Evolutionary conservation across 2,329 filamentous ascomycete genomes (phyloP).

Genomic region (Xylaria sp.): DNA sequence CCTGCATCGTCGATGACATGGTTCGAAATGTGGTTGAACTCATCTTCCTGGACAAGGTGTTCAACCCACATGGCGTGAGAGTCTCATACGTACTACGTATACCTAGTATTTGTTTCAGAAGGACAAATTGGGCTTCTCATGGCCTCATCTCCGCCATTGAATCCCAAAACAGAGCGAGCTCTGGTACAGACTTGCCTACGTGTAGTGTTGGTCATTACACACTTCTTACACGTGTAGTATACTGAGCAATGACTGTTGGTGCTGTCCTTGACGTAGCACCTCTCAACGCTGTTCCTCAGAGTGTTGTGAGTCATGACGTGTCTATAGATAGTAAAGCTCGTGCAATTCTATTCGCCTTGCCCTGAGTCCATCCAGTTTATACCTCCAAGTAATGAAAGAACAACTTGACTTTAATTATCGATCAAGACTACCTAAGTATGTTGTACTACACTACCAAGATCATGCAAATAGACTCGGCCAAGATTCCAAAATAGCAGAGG

Average conservation of each 20-base stretch:
- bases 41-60: neutral
- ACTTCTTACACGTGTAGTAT: too few relatives aligned
- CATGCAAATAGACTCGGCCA: neutral
- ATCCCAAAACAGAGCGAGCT: constrained; percentile 4
- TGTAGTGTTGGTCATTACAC: too few relatives aligned
- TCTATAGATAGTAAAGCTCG: constrained; percentile 17
- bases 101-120: constrained; percentile 15
- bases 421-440: too few relatives aligned
- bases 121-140: neutral
- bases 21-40: constrained; percentile 2
- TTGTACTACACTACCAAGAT: too few relatives aligned
- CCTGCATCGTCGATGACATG: neutral
- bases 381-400: neutral
- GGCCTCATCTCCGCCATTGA: neutral
- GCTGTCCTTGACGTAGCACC: neutral
- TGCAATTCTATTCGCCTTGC: neutral
- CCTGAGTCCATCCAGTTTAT: neutral
- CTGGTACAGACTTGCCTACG: neutral
- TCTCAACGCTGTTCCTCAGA: neutral
- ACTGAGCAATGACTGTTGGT: constrained; percentile 11
- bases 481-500: neutral
- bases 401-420: neutral
- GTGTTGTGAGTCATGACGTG: constrained; percentile 14
- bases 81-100: too few relatives aligned
- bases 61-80: neutral